Evolutionary conservation across 345 rosid genomes (phyloP), one percentile per base, ranked within the genome.

Genomic region (Cardamine resedifolia): DNA sequence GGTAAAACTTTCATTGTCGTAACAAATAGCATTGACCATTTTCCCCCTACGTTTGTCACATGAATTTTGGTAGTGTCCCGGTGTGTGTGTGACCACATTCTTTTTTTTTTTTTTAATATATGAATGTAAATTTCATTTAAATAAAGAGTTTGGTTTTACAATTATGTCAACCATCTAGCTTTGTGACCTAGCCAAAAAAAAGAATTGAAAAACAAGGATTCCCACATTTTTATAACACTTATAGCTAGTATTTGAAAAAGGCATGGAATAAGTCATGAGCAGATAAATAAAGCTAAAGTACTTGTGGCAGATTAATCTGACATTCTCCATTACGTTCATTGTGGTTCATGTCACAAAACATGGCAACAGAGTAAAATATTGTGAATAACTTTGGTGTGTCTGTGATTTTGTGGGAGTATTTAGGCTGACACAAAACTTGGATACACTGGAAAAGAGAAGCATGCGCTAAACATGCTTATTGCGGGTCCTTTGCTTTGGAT

Each of bases 401-500:
- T 38, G 0, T 36, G 7, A 24, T 44, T 58, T 14, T 47, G 49
- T 5, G 24, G 11, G 66, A 11, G n/a, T 68, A 64, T 70, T 58
- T 58, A 77, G 93, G 93, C 76, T 10, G 89, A 81, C 76, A 91
- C 79, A 61, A 81, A 86, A 26, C 78, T 49, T 24, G 85, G 77
- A 4, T 67, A 71, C 77, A 74, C 16, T 64, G 85, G 72, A 78
- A 53, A 73, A 56, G 95, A 85, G 68, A 85, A 65, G 72, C 96
- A 83, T 31, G 88, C 89, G 10, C 16, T 82, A 72, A 83, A 83
- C 74, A 75, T 89, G 96, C 86, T 91, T 44, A 53, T 86, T 6
- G 93, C 90, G 0, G 96, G 96, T 26, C 83, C 91, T 15, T 81
- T 78, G 48, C 71, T 94, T 8, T 89, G 96, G 99, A 55, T 82